A percentile compares a stretch with the other conserved stretches of the same genome.
phyloP scores from a whole-genome alignment of 208 protist species.

The Leishmania aethiopica region DNA sequence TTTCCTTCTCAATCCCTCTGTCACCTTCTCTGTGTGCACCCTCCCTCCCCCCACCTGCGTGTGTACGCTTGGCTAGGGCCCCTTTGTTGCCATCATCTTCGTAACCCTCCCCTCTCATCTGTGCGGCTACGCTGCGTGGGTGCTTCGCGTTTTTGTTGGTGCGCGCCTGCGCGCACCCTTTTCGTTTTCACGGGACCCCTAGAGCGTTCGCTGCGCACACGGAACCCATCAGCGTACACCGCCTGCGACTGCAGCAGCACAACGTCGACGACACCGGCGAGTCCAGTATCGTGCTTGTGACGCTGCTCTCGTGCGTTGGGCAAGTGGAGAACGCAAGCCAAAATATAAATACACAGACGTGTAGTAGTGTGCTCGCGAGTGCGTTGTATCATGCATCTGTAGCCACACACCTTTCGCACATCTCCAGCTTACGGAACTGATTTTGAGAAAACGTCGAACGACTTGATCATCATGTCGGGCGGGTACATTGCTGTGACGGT shows the following conservation, averaged over 20 bases:
- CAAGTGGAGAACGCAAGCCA: not conserved
- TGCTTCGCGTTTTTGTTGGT: not conserved
- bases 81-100: not conserved
- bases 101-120: not conserved
- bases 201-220: not conserved
- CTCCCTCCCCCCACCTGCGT: not conserved
- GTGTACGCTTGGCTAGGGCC: not conserved
- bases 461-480: slow-evolving; percentile 34
- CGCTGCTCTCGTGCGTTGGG: not conserved
- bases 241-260: not conserved
- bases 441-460: not conserved
- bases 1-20: not conserved
- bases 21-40: not conserved
- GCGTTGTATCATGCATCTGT: not conserved
- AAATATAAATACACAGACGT: not conserved
- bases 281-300: not conserved
- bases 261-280: not conserved
- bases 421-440: not conserved
- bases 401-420: not conserved
- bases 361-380: not conserved
- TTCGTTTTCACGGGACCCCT: not conserved
- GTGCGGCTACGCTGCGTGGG: not conserved
- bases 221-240: not conserved
- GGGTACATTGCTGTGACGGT: slow-evolving; percentile 61
- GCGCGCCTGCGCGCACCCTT: not conserved